Base-by-base conservation (phyloP, 352 stramenopile species). In the Pythium vanterpoolii region DNA sequence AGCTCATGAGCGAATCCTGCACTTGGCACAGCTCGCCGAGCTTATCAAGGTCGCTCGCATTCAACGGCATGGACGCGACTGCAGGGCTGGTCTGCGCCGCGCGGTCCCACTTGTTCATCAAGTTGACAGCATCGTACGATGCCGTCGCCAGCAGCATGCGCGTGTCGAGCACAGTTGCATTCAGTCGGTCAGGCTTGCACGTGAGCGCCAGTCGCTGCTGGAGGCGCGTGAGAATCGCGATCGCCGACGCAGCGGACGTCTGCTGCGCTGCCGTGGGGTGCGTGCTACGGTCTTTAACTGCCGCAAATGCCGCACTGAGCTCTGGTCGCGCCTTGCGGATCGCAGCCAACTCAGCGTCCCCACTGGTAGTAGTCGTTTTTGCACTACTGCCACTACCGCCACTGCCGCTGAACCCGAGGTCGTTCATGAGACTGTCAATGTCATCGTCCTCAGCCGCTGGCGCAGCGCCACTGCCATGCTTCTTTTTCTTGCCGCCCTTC, bases 81-180 rank as follows among this genome's bases (percentile, higher is more conserved):
- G 53, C 53, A 9, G 43, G 30, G 14, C 27, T 31, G 2, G 43
- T 60, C 42, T 60, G 53, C 21, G 53, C n/a, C 19, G 53, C 42
- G 40, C 53, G 53, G 43, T 60, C 53, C 28, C 24, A 53, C 43
- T 60, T 60, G 53, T 60, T 60, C 53, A 60, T 52, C 26, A 52
- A 43, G 43, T 60, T 36, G 30, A 53, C 38, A 14, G 53, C 53
- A 19, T 60, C 53, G 53, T 60, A 60, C 5, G 53, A 46, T 3
- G 40, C 40, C 53, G 26, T 38, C 8, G 43, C 53, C 33, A 60
- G 6, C 7, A 53, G 19, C 30, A 51, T 6, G 31, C 53, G 53
- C 45, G 34, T 42, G 13, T 60, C 43, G 4, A 28, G 40, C 10
- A 43, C 1, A 3, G 34, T 60, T 6, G 30, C 26, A 16, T 43